A percentile compares a stretch with the other conserved stretches of the same genome.
These are phyloP conservation scores for Heliamphora exappendiculata DNA, from an alignment of 148 eudicot genomes.

Conservation along the genomic window DNA sequence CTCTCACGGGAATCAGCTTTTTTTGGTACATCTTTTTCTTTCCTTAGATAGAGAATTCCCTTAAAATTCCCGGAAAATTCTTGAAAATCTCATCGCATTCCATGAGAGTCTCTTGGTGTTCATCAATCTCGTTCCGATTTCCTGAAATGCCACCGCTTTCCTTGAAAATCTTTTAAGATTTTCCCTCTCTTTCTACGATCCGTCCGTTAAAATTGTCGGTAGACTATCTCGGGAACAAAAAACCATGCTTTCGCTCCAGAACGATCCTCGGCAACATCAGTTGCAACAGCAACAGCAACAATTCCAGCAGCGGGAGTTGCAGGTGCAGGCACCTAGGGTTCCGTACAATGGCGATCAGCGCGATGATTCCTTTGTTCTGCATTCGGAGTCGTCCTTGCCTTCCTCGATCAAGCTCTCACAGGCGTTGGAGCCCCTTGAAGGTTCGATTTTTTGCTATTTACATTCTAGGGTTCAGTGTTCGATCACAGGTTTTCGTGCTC, in stretches of 20 bases:
- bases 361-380: constrained; percentile 25
- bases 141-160: not conserved
- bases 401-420: constrained; percentile 37
- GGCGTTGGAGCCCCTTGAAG: constrained; percentile 34
- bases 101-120: no score
- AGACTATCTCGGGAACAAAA: not conserved
- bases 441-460: constrained; percentile 13
- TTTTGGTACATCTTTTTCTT: not conserved
- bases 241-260: constrained; percentile 61
- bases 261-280: constrained; percentile 45
- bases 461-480: not conserved
- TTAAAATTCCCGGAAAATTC: not conserved
- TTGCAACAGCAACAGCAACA: constrained; percentile 27
- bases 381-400: constrained; percentile 25
- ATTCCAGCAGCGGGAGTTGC: constrained; percentile 18
- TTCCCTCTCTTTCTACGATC: not conserved
- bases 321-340: constrained; percentile 46
- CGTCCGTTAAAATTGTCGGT: no score
- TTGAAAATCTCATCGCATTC: no score
- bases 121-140: no score
- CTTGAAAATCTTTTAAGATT: not conserved
- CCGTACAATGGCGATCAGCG: constrained; percentile 31
- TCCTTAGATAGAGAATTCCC: not conserved
- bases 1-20: not conserved
- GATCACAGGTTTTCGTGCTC: not conserved